Conservation (phyloP, 768 basidiomycete species). For the Amanita phalloides region DNA sequence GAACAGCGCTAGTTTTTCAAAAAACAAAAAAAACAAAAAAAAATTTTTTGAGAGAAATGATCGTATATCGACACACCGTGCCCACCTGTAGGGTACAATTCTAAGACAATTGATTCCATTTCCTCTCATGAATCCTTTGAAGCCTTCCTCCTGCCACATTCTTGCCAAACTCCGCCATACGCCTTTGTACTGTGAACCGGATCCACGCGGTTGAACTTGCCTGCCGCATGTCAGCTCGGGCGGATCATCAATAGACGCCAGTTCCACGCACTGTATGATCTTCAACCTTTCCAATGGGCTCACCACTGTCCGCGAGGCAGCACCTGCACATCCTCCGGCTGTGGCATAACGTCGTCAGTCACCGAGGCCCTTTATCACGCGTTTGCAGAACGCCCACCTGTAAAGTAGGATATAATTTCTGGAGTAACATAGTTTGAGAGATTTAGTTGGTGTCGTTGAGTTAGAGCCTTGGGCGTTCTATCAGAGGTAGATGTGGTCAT, state of each 20-base stretch:
- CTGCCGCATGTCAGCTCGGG: conserved; percentile 26
- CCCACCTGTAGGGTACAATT: conserved; percentile 80
- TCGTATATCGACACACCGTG: conserved; percentile 15
- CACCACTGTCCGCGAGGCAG: conserved; percentile 83
- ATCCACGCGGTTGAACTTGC: conserved; percentile 75
- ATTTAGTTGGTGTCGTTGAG: conserved; percentile 5
- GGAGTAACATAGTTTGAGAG: conserved; percentile 20
- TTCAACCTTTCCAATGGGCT: conserved; percentile 88
- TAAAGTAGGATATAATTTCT: conserved; percentile 32
- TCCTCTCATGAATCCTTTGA: conserved; percentile 88
- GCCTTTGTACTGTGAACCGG: conserved; percentile 64
- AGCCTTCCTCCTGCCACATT: conserved; percentile 93
- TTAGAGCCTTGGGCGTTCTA: conserved; percentile 2
- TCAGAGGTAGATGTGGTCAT: conserved; percentile 8
- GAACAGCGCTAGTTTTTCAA: conserved; percentile 48
- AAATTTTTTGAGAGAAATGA: not conserved
- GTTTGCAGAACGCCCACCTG: conserved; percentile 18
- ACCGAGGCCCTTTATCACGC: not conserved
- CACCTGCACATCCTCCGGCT: conserved; percentile 51
- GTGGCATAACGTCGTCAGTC: conserved; percentile 5
- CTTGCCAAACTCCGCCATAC: conserved; percentile 76
- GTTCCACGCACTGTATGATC: conserved; percentile 78
- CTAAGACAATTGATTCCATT: conserved; percentile 86
- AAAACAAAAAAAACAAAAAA: no score
- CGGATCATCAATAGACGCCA: not conserved